Percentiles rank a stretch among this genome's conserved stretches.
These are phyloP conservation scores for Sabuloglossum arenarium DNA, from an alignment of 495 filamentous ascomycete species.

Conservation along the genomic window DNA sequence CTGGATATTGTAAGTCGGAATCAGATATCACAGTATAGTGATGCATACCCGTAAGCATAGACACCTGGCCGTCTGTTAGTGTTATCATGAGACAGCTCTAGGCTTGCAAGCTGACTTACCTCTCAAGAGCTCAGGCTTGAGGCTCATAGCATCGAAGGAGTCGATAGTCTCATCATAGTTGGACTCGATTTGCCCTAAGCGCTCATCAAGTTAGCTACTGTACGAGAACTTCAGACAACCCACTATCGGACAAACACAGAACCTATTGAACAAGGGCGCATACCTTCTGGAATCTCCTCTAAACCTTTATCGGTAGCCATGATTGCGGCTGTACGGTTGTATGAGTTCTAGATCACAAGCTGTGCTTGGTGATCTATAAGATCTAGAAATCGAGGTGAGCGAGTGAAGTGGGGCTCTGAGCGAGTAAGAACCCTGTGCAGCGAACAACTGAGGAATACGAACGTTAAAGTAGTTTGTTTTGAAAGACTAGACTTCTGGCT, in stretches of 20 bases:
- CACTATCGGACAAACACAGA: background rate
- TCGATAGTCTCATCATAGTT: constrained; percentile 99
- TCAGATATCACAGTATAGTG: background rate
- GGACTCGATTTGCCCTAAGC: constrained; percentile 86
- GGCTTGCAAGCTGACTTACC: constrained; percentile 26
- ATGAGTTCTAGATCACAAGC: constrained; percentile 46
- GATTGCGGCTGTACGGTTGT: constrained; percentile 42
- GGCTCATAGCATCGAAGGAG: constrained; percentile 93
- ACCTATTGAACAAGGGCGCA: constrained; percentile 13
- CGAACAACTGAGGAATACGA: constrained; percentile 4
- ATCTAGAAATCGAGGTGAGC: constrained; percentile 7
- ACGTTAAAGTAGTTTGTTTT: background rate
- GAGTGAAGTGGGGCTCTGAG: constrained; percentile 22
- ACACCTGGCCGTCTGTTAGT: constrained; percentile 37
- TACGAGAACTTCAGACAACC: background rate
- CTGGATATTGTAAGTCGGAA: background rate
- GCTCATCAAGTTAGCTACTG: constrained; percentile 4
- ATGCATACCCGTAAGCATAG: constrained; percentile 63
- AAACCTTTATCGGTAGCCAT: constrained; percentile 95
- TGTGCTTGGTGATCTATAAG: constrained; percentile 33
- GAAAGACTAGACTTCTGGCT: background rate
- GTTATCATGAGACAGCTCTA: constrained; percentile 45
- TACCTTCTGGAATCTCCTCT: constrained; percentile 86
- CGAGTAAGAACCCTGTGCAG: constrained; percentile 16
- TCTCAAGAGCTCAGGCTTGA: constrained; percentile 91